phyloP scores from a whole-genome alignment of 108 stramenopile genomes.

The Thalassiosira profunda region DNA sequence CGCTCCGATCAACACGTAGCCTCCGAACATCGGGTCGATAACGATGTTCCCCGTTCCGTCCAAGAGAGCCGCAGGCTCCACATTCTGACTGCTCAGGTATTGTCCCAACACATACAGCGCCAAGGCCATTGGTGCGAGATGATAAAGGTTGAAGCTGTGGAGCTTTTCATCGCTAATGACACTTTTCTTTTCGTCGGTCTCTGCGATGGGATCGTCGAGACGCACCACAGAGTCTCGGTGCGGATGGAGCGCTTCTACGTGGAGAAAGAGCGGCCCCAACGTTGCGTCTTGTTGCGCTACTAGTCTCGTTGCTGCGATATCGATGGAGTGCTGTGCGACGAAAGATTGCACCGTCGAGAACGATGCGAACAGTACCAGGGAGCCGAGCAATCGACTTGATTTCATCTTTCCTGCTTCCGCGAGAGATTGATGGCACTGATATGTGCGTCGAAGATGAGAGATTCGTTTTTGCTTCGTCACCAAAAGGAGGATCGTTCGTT shows the following conservation, averaged over 20 bases:
- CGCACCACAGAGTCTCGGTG: conserved; percentile 25
- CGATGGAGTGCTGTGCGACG: too few species aligned
- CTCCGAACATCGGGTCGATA: conserved; percentile 32
- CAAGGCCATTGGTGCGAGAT: conserved; percentile 29
- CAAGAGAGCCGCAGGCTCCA: neutral
- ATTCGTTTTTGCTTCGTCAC: too few species aligned
- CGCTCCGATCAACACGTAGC: conserved; percentile 10
- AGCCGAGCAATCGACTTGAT: too few species aligned
- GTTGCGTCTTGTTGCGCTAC: too few species aligned
- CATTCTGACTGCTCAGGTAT: conserved; percentile 11
- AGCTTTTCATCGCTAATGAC: neutral
- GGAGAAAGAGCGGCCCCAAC: conserved; percentile 20
- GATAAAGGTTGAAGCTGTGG: conserved; percentile 19
- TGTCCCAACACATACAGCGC: conserved; percentile 29
- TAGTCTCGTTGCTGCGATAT: too few species aligned
- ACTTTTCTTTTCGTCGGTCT: neutral
- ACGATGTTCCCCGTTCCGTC: neutral
- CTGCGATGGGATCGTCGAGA: conserved; percentile 25
- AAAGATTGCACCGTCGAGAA: too few species aligned
- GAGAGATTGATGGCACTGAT: too few species aligned
- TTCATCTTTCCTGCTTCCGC: too few species aligned
- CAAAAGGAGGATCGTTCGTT: too few species aligned
- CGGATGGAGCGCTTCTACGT: conserved; percentile 30
- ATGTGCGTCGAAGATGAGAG: too few species aligned
- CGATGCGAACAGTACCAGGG: too few species aligned